phyloP scores from a whole-genome alignment of 495 filamentous ascomycete species.

The Penicillium soppii region DNA sequence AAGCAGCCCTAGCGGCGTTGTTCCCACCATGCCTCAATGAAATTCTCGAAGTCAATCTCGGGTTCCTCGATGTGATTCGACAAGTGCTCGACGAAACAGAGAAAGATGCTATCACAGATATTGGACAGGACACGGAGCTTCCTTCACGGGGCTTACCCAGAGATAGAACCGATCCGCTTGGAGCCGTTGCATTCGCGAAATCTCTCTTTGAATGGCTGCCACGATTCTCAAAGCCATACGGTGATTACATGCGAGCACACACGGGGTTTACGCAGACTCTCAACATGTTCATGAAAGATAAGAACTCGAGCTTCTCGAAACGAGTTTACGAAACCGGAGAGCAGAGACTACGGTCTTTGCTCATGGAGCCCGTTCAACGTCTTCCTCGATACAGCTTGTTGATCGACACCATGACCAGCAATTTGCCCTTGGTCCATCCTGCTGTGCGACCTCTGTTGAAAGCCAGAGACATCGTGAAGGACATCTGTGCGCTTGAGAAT shows the following conservation, averaged over 20 bases:
- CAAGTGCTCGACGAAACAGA: slow-evolving; percentile 80
- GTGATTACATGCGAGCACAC: slow-evolving; percentile 85
- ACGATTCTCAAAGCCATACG: slow-evolving; percentile 82
- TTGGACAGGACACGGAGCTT: slow-evolving; percentile 54
- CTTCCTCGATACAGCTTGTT: slow-evolving; percentile 92
- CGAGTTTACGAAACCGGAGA: slow-evolving; percentile 82
- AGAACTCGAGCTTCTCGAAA: slow-evolving; percentile 74
- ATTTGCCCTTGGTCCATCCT: slow-evolving; percentile 78
- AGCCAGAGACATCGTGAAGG: slow-evolving; percentile 86
- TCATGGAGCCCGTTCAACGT: slow-evolving; percentile 95
- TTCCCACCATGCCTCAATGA: slow-evolving; percentile 77
- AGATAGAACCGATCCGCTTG: slow-evolving; percentile 66
- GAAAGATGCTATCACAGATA: slow-evolving; percentile 69
- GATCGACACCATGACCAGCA: slow-evolving; percentile 89
- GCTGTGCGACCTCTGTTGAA: slow-evolving; percentile 76
- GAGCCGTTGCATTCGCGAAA: slow-evolving; percentile 70
- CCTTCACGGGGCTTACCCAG: slow-evolving; percentile 36
- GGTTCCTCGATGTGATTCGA: slow-evolving; percentile 72
- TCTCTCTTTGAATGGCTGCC: slow-evolving; percentile 87
- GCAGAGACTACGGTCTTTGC: slow-evolving; percentile 82
- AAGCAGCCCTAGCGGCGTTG: slow-evolving; percentile 67
- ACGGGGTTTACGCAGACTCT: slow-evolving; percentile 79
- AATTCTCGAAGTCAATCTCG: slow-evolving; percentile 76
- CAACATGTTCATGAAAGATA: slow-evolving; percentile 67
- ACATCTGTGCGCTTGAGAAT: slow-evolving; percentile 88